These are phyloP conservation scores for Ceratocystis lukuohia DNA, from an alignment of 2,329 filamentous ascomycete species.

Conservation along the genomic window DNA sequence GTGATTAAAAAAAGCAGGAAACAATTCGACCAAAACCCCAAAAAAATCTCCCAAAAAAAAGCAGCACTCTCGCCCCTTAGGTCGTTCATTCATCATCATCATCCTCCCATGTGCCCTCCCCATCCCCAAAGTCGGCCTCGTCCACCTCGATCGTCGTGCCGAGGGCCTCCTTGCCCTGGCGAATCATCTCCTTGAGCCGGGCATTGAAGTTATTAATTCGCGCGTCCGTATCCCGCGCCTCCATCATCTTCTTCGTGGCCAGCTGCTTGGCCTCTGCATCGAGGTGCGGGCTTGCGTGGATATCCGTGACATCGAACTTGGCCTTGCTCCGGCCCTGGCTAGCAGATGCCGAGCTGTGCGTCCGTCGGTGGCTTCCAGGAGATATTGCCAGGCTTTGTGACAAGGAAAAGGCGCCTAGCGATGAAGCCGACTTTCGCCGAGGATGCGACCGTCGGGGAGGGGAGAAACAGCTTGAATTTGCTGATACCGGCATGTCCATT, in stretches of 20 bases:
- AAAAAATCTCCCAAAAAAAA: neutral
- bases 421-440: neutral
- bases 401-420: neutral
- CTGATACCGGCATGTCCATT: neutral
- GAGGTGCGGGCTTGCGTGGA: slow-evolving; percentile 37
- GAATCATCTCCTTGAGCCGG: slow-evolving; percentile 72
- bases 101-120: slow-evolving; percentile 20
- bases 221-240: slow-evolving; percentile 66
- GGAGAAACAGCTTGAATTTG: neutral
- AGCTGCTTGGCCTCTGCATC: slow-evolving; percentile 58
- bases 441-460: slow-evolving; percentile 32
- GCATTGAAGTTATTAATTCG: slow-evolving; percentile 68
- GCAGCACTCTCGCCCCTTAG: neutral
- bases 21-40: neutral
- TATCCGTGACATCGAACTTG: slow-evolving; percentile 21
- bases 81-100: neutral
- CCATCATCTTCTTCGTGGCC: slow-evolving; percentile 55
- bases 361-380: slow-evolving; percentile 3
- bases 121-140: slow-evolving; percentile 33
- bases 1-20: neutral
- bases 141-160: slow-evolving; percentile 59
- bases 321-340: neutral
- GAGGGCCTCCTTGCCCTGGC: slow-evolving; percentile 74
- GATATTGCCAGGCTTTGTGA: slow-evolving; percentile 6
- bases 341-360: neutral